Evolutionary conservation across 2,329 filamentous ascomycete species (phyloP).

Genomic region (Colletotrichum cordylinicola): DNA sequence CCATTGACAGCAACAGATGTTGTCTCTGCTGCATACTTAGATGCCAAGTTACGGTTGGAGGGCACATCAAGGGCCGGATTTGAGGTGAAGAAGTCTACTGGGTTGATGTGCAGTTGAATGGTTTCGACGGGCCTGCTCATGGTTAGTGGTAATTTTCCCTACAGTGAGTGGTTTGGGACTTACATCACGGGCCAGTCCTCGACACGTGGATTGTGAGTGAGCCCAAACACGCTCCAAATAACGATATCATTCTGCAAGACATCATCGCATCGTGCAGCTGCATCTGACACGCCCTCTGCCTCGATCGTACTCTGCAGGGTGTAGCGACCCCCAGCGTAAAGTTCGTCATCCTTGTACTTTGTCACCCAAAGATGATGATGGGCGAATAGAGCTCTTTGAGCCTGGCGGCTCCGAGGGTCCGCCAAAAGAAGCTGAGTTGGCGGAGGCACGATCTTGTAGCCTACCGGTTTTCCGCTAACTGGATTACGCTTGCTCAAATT

Average conservation of each 20-base stretch:
- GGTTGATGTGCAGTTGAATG: slow-evolving; percentile 51
- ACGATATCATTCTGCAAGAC: slow-evolving; percentile 63
- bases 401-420: neutral
- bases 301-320: neutral
- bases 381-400: neutral
- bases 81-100: slow-evolving; percentile 55
- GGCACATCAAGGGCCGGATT: slow-evolving; percentile 48
- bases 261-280: slow-evolving; percentile 40
- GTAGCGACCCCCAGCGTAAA: neutral
- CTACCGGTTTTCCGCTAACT: slow-evolving; percentile 35
- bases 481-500: slow-evolving; percentile 35
- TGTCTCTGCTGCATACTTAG: neutral
- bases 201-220: slow-evolving; percentile 60
- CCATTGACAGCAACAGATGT: rapidly evolving
- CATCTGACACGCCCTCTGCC: neutral
- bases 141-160: neutral
- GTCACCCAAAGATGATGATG: neutral
- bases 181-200: slow-evolving; percentile 65
- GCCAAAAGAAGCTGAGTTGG: slow-evolving; percentile 1
- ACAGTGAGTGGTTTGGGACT: neutral
- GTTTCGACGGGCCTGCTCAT: slow-evolving; percentile 53
- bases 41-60: neutral
- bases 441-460: slow-evolving; percentile 25
- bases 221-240: slow-evolving; percentile 58
- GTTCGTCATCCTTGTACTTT: neutral